Conservation (phyloP, 768 basidiomycete species). For the Lepiota venenata region DNA sequence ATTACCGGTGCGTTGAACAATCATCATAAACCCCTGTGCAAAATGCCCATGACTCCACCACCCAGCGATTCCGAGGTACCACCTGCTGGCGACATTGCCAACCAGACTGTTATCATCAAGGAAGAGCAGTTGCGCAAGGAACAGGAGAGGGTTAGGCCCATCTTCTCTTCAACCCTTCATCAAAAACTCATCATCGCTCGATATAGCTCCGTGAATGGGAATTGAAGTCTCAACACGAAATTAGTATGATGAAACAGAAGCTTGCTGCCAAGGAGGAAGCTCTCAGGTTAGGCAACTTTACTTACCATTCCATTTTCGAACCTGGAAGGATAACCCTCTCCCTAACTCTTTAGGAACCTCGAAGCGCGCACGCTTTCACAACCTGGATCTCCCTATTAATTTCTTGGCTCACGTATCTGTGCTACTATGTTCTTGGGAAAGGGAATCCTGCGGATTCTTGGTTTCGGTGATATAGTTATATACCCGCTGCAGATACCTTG, state of each 20-base stretch:
- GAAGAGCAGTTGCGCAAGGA: conserved; percentile 88
- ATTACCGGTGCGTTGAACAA: conserved; percentile 41
- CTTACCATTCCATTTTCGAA: not conserved
- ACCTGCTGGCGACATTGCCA: conserved; percentile 83
- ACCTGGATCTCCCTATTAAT: conserved; percentile 8
- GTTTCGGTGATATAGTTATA: not conserved
- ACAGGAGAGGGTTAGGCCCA: conserved; percentile 64
- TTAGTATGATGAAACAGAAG: conserved; percentile 85
- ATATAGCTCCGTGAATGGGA: conserved; percentile 81
- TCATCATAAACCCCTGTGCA: not conserved
- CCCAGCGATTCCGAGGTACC: conserved; percentile 66
- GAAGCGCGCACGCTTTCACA: conserved; percentile 12
- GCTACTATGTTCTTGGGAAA: too few relatives aligned
- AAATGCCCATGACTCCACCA: not conserved
- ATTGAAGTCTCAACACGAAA: conserved; percentile 81
- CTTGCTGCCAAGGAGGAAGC: conserved; percentile 84
- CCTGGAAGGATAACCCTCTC: not conserved
- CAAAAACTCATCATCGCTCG: not conserved
- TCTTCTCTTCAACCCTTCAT: not conserved
- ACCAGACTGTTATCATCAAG: conserved; percentile 82
- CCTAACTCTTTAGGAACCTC: conserved; percentile 8
- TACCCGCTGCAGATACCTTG: conserved; percentile 7
- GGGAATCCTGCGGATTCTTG: not conserved
- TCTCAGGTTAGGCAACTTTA: conserved; percentile 44
- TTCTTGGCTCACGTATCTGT: not conserved